These are phyloP conservation scores for Epichloe coenophiala DNA, from an alignment of 2,329 filamentous ascomycete species.

Conservation along the genomic window DNA sequence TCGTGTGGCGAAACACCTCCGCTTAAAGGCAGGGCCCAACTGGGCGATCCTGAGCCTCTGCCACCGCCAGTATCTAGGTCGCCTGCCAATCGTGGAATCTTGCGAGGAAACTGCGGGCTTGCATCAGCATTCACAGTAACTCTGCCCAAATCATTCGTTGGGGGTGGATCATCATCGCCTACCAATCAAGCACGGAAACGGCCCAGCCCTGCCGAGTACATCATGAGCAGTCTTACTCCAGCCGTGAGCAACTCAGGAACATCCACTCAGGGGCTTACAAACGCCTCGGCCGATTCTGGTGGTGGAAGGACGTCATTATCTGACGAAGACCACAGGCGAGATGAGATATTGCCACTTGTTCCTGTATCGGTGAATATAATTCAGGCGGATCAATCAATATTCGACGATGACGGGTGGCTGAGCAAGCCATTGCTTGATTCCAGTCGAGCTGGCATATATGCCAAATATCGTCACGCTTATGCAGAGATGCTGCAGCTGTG, in stretches of 20 bases:
- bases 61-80: slow-evolving; percentile 45
- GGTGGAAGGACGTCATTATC: slow-evolving; percentile 37
- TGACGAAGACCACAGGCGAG: slow-evolving; percentile 37
- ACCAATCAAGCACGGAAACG: slow-evolving; percentile 35
- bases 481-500: slow-evolving; percentile 58
- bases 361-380: slow-evolving; percentile 38
- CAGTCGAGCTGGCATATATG: slow-evolving; percentile 33
- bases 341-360: slow-evolving; percentile 32
- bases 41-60: slow-evolving; percentile 30
- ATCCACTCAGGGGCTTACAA: slow-evolving; percentile 31
- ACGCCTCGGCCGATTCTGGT: slow-evolving; percentile 30
- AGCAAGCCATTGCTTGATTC: slow-evolving; percentile 43
- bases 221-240: slow-evolving; percentile 40
- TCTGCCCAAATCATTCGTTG: slow-evolving; percentile 33
- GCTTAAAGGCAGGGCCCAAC: slow-evolving; percentile 31
- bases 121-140: slow-evolving; percentile 42
- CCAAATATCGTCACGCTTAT: slow-evolving; percentile 50
- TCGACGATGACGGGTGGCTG: slow-evolving; percentile 57
- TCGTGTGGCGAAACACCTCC: slow-evolving; percentile 51
- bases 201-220: slow-evolving; percentile 48
- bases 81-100: slow-evolving; percentile 39
- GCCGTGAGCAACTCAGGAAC: slow-evolving; percentile 29
- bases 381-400: slow-evolving; percentile 47
- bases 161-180: slow-evolving; percentile 28
- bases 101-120: slow-evolving; percentile 40